Conservation (phyloP, 257 asterid genomes). For the Apocynum venetum region DNA sequence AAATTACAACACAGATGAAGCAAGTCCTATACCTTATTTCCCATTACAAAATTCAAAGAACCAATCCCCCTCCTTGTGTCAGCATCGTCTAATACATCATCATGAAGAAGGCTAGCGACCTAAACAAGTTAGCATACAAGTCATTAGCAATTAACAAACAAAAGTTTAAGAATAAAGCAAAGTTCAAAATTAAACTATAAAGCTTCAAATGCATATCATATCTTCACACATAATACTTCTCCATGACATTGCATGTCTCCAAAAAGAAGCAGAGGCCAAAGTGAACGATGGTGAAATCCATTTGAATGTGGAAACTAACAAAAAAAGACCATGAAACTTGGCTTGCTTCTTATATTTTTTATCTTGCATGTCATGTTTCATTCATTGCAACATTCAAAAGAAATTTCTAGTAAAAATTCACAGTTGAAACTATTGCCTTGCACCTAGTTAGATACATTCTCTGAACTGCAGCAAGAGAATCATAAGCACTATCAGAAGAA, state of each 20-base stretch:
- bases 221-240: neutral
- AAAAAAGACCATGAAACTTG: neutral
- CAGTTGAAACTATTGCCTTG: neutral
- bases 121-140: slow-evolving; percentile 23
- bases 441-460: neutral
- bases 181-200: neutral
- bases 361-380: neutral
- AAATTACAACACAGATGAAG: neutral
- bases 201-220: neutral
- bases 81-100: slow-evolving; percentile 98
- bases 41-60: slow-evolving; percentile 84
- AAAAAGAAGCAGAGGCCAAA: neutral
- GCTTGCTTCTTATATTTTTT: neutral
- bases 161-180: neutral
- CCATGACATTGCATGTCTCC: neutral
- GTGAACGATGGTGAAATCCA: neutral
- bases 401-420: neutral
- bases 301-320: neutral
- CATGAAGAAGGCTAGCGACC: slow-evolving; percentile 99
- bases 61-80: slow-evolving; percentile 89
- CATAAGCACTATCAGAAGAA: neutral
- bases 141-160: slow-evolving; percentile 11
- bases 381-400: neutral
- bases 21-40: slow-evolving; percentile 64
- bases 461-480: neutral